Conservation (phyloP, 2,329 filamentous ascomycete species). For the Epichloe sylvatica region DNA sequence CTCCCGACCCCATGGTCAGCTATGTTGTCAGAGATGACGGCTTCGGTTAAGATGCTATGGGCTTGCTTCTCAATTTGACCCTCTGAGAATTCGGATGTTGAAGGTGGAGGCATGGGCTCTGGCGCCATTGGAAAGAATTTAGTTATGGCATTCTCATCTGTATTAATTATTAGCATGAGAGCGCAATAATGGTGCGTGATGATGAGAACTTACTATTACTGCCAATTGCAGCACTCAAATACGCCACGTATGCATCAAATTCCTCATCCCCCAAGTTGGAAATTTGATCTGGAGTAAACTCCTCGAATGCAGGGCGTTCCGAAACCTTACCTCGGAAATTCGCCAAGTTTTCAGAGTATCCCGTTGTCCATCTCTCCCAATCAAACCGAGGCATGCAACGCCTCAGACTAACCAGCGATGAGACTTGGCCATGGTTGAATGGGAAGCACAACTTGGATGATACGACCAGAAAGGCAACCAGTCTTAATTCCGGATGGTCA, state of each 20-base stretch:
- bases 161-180: not conserved
- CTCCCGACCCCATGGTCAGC: not conserved
- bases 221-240: conserved; percentile 20
- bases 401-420: conserved; percentile 8
- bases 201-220: conserved; percentile 17
- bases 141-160: conserved; percentile 17
- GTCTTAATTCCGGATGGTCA: conserved; percentile 58
- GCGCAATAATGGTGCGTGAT: not conserved
- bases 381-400: conserved; percentile 32
- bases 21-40: conserved; percentile 4
- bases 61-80: conserved; percentile 13
- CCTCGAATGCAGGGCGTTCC: conserved; percentile 26
- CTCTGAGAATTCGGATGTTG: conserved; percentile 12
- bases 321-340: conserved; percentile 2
- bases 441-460: conserved; percentile 70
- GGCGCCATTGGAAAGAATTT: conserved; percentile 23
- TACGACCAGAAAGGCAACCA: conserved; percentile 58
- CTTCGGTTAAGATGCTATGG: conserved; percentile 11
- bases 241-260: conserved; percentile 50
- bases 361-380: conserved; percentile 56
- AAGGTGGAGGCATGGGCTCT: conserved; percentile 7
- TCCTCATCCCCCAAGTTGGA: conserved; percentile 44
- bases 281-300: conserved; percentile 48
- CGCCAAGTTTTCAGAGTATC: conserved; percentile 22
- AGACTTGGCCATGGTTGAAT: conserved; percentile 43